phyloP scores from a whole-genome alignment of 2,329 filamentous ascomycete species.

The Botrytis byssoidea region DNA sequence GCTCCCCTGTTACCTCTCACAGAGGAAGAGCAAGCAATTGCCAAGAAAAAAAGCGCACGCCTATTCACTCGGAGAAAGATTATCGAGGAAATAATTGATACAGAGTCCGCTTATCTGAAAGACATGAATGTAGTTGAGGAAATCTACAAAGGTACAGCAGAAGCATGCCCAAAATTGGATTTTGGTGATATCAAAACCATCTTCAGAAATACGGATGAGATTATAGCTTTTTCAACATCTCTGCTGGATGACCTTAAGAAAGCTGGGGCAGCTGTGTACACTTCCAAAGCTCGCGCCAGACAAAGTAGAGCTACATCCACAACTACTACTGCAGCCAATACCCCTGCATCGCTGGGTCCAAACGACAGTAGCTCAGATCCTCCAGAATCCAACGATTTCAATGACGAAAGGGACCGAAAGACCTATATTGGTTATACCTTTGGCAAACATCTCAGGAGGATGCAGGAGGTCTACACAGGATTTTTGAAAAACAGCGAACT shows the following conservation, averaged over 20 bases:
- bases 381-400: slow-evolving; percentile 33
- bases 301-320: slow-evolving; percentile 34
- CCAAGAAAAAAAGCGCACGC: slow-evolving; percentile 63
- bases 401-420: slow-evolving; percentile 37
- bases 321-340: slow-evolving; percentile 19
- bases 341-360: slow-evolving; percentile 24
- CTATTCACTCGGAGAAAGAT: slow-evolving; percentile 78
- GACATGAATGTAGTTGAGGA: slow-evolving; percentile 98
- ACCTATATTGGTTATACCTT: slow-evolving; percentile 38
- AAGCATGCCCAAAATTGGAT: slow-evolving; percentile 75
- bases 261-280: slow-evolving; percentile 76
- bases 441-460: slow-evolving; percentile 53
- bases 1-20: slow-evolving; percentile 16
- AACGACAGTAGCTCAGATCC: slow-evolving; percentile 32
- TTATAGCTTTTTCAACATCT: slow-evolving; percentile 79
- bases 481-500: slow-evolving; percentile 63
- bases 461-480: slow-evolving; percentile 60
- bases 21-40: slow-evolving; percentile 44
- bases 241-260: slow-evolving; percentile 81
- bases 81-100: slow-evolving; percentile 89
- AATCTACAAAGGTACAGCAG: slow-evolving; percentile 93
- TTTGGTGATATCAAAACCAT: slow-evolving; percentile 82
- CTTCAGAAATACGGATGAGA: slow-evolving; percentile 89
- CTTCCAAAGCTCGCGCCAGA: slow-evolving; percentile 46
- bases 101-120: slow-evolving; percentile 83